A percentile compares a stretch with the other conserved stretches of the same genome.
These are phyloP conservation scores for Podila verticillata DNA, from an alignment of 192 early-diverging fungal species.

Conservation along the genomic window DNA sequence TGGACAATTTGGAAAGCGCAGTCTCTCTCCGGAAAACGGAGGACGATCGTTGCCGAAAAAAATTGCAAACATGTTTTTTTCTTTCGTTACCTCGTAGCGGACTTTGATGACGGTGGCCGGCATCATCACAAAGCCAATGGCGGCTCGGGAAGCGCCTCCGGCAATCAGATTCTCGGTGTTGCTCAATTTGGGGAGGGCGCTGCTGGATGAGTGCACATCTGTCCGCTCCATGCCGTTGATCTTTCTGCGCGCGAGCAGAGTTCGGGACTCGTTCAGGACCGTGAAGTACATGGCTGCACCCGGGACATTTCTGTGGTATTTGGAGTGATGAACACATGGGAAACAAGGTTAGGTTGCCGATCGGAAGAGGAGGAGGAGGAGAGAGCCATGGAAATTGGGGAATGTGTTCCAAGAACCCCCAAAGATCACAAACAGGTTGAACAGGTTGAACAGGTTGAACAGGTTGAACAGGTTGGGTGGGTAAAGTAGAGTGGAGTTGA, in stretches of 20 bases:
- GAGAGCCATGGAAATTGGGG: background rate
- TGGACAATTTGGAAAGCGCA: background rate
- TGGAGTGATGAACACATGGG: background rate
- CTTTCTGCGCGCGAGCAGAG: constrained; percentile 55
- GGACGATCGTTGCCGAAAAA: too few relatives aligned
- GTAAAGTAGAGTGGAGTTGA: too few relatives aligned
- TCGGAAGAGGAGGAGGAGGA: background rate
- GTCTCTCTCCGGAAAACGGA: too few relatives aligned
- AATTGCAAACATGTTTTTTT: background rate
- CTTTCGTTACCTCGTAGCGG: constrained; percentile 76
- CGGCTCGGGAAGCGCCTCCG: constrained; percentile 73
- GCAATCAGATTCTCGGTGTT: constrained; percentile 74
- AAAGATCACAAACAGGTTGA: background rate
- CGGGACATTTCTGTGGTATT: constrained; percentile 64
- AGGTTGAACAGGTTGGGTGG: too few relatives aligned
- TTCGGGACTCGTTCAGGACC: constrained; percentile 69
- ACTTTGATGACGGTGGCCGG: constrained; percentile 94
- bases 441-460: too few relatives aligned
- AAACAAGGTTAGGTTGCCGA: background rate
- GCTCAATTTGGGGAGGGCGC: constrained; percentile 58
- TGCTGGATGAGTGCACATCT: constrained; percentile 1
- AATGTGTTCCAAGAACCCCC: background rate
- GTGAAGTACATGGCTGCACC: constrained; percentile 81
- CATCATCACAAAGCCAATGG: constrained; percentile 91
- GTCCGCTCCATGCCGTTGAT: constrained; percentile 31